These are phyloP conservation scores for Russula olivacea DNA, from an alignment of 768 basidiomycete species.

Conservation along the genomic window DNA sequence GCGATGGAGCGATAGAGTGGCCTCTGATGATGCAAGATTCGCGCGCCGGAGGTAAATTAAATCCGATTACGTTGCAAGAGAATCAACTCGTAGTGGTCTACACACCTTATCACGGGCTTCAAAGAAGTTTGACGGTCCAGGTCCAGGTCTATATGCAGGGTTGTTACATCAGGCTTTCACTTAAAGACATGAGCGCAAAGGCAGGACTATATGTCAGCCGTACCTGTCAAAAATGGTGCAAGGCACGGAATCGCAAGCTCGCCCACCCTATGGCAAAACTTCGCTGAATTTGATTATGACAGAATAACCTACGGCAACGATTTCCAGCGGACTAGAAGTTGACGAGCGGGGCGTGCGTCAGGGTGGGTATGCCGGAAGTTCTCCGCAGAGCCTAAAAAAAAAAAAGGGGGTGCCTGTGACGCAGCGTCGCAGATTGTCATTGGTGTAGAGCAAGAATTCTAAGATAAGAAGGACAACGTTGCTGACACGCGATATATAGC, in stretches of 20 bases:
- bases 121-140: not conserved
- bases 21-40: slow-evolving; percentile 10
- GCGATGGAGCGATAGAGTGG: slow-evolving; percentile 1
- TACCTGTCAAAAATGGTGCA: not conserved
- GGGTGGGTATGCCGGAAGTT: not conserved
- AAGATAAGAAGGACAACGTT: slow-evolving; percentile 3
- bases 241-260: not conserved
- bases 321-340: not conserved
- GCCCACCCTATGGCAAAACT: slow-evolving; percentile 7
- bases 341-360: not conserved
- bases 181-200: not conserved
- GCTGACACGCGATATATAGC: not conserved
- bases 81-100: not conserved
- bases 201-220: not conserved
- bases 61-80: slow-evolving; percentile 10
- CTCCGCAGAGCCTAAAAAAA: not conserved
- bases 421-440: not conserved
- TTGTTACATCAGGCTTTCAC: not conserved
- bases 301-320: not conserved
- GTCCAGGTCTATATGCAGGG: not conserved
- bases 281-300: slow-evolving; percentile 2
- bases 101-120: not conserved
- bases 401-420: slow-evolving; percentile 18
- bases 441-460: not conserved
- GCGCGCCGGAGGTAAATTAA: not conserved